Percentiles rank a stretch among this genome's conserved stretches.
phyloP scores from a whole-genome alignment of 179 eudicot species.

The Camellia oleifera region DNA sequence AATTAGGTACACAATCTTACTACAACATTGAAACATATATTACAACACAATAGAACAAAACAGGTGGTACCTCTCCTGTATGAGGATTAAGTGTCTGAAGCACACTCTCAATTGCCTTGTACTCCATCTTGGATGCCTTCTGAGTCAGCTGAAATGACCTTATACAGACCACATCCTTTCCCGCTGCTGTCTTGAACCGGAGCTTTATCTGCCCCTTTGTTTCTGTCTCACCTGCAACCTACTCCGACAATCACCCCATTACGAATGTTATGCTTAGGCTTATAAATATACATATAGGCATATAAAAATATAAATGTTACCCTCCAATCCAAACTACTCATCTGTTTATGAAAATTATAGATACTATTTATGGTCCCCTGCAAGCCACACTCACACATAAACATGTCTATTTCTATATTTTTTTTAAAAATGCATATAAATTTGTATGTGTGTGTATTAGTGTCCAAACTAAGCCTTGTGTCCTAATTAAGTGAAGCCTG shows the following conservation, averaged over 20 bases:
- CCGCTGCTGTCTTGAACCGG: slow-evolving; percentile 92
- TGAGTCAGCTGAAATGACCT: slow-evolving; percentile 95
- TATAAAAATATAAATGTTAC: background rate
- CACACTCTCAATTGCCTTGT: slow-evolving; percentile 94
- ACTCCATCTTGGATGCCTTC: slow-evolving; percentile 93
- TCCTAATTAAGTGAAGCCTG: too few relatives aligned
- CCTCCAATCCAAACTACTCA: background rate
- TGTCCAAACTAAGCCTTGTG: too few relatives aligned
- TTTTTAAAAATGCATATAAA: too few relatives aligned
- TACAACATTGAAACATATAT: background rate
- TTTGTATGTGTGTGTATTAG: background rate
- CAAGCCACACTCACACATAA: background rate
- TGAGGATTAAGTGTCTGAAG: slow-evolving; percentile 97
- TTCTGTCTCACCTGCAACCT: slow-evolving; percentile 99
- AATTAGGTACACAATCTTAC: background rate
- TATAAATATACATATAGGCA: background rate
- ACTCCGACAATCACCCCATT: slow-evolving; percentile 11
- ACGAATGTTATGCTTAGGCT: background rate
- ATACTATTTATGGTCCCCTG: background rate
- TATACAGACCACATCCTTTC: slow-evolving; percentile 94
- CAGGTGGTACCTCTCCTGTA: slow-evolving; percentile 74
- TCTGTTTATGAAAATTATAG: background rate
- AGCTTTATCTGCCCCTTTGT: slow-evolving; percentile 96
- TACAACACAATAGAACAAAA: background rate
- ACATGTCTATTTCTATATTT: too few relatives aligned